Conservation (phyloP, 1,139 yeast genomes). For the Fermentozyma sake region DNA sequence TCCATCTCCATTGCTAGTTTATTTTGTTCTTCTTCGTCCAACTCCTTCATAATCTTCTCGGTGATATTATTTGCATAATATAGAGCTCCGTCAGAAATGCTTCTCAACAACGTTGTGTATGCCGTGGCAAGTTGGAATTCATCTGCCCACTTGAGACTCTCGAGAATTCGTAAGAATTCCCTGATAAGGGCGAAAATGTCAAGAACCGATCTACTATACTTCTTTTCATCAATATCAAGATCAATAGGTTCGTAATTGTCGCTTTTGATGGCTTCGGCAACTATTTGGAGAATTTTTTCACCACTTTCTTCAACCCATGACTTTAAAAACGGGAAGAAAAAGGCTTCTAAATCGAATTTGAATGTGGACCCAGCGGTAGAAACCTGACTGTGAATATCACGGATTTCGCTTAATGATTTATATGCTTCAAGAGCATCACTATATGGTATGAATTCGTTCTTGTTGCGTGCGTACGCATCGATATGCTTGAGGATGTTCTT, state of each 20-base stretch:
- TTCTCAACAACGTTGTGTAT: conserved; percentile 54
- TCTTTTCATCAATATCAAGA: conserved; percentile 33
- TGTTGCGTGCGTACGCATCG: conserved; percentile 36
- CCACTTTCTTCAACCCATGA: conserved; percentile 56
- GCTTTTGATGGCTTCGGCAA: conserved; percentile 48
- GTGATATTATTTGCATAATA: conserved; percentile 48
- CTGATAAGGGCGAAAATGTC: conserved; percentile 65
- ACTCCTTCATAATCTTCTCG: conserved; percentile 46
- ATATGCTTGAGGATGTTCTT: conserved; percentile 57
- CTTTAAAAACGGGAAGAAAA: conserved; percentile 55
- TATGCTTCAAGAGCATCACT: conserved; percentile 64
- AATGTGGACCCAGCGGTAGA: conserved; percentile 29
- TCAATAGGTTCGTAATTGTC: conserved; percentile 58
- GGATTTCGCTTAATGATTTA: conserved; percentile 49
- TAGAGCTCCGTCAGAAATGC: conserved; percentile 58
- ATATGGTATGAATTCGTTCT: conserved; percentile 41
- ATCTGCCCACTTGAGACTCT: conserved; percentile 59
- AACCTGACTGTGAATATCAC: conserved; percentile 53
- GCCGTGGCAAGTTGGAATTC: conserved; percentile 57
- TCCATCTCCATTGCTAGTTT: conserved; percentile 23
- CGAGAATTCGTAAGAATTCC: conserved; percentile 51
- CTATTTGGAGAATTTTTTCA: conserved; percentile 44
- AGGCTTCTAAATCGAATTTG: conserved; percentile 54
- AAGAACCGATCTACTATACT: conserved; percentile 50
- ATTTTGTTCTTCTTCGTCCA: conserved; percentile 35